These are phyloP conservation scores for Sphenostylis stenocarpa DNA, from an alignment of 306 rosid species.

Conservation along the genomic window DNA sequence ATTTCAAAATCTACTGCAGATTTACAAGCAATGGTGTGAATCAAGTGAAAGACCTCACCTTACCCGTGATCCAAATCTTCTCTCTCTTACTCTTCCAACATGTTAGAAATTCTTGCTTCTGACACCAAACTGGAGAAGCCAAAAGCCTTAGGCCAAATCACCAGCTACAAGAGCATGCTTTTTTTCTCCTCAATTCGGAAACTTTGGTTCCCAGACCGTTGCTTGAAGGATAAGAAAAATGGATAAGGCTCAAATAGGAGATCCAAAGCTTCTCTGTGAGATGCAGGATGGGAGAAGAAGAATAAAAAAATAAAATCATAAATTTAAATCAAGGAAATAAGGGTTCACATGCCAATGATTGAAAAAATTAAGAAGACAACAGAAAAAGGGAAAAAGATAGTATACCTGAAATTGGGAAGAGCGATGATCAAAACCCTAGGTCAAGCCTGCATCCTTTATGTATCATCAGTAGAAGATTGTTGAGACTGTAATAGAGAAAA, in stretches of 20 bases:
- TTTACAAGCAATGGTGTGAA: background rate
- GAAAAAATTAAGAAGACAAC: background rate
- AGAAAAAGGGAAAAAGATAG: too few species aligned
- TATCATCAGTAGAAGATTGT: conserved; percentile 36
- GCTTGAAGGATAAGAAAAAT: conserved; percentile 7
- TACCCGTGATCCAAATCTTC: conserved; percentile 28
- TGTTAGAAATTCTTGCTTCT: background rate
- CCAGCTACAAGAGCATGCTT: conserved; percentile 1
- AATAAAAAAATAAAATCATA: background rate
- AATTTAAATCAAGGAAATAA: background rate
- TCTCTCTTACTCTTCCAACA: background rate
- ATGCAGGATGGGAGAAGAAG: conserved; percentile 1
- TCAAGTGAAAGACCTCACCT: conserved; percentile 23
- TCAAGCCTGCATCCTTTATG: conserved; percentile 17
- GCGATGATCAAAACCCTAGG: conserved; percentile 31
- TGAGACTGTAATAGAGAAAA: conserved; percentile 2
- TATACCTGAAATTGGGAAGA: conserved; percentile 27
- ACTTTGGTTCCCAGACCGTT: background rate
- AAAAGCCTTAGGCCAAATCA: background rate
- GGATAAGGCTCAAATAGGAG: conserved; percentile 31
- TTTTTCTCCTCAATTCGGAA: conserved; percentile 19
- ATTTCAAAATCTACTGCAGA: background rate
- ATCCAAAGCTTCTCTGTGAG: conserved; percentile 18
- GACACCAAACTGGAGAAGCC: background rate
- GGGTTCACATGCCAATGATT: conserved; percentile 11